Percentiles rank a stretch among this genome's conserved stretches.
Conservation (phyloP, 306 rosid species). For the Psophocarpus tetragonolobus region DNA sequence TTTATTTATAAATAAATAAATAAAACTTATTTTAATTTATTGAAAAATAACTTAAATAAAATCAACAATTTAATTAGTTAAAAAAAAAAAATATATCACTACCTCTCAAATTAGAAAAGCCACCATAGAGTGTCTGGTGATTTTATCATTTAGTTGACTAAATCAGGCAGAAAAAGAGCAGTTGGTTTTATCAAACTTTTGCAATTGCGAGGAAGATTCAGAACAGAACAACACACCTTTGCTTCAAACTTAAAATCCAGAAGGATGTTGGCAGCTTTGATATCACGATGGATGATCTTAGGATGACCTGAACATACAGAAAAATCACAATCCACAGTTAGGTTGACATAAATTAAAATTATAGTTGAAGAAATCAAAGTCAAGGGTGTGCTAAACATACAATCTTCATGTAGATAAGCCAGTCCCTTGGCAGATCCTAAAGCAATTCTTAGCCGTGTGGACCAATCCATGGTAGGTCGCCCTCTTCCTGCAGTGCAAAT, state of each 20-base stretch:
- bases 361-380: background rate
- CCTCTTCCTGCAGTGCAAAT: slow-evolving; percentile 66
- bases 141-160: background rate
- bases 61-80: too few relatives aligned
- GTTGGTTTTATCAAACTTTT: background rate
- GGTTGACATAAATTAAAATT: background rate
- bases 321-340: slow-evolving; percentile 7
- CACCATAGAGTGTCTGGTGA: too few relatives aligned
- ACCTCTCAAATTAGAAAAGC: too few relatives aligned
- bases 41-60: too few relatives aligned
- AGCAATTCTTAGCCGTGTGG: slow-evolving; percentile 78
- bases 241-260: slow-evolving; percentile 93
- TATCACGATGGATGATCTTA: slow-evolving; percentile 96
- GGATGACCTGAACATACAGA: slow-evolving; percentile 74
- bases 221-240: slow-evolving; percentile 53
- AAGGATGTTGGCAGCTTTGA: slow-evolving; percentile 86
- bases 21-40: too few relatives aligned
- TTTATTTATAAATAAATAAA: too few relatives aligned
- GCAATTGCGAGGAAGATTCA: background rate
- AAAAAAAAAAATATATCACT: too few relatives aligned
- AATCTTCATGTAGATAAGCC: slow-evolving; percentile 97
- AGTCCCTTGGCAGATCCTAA: slow-evolving; percentile 95
- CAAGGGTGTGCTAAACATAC: slow-evolving; percentile 50
- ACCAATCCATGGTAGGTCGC: slow-evolving; percentile 90
- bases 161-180: background rate